Conservation (phyloP, 768 basidiomycete genomes). For the Lyophyllum decastes region DNA sequence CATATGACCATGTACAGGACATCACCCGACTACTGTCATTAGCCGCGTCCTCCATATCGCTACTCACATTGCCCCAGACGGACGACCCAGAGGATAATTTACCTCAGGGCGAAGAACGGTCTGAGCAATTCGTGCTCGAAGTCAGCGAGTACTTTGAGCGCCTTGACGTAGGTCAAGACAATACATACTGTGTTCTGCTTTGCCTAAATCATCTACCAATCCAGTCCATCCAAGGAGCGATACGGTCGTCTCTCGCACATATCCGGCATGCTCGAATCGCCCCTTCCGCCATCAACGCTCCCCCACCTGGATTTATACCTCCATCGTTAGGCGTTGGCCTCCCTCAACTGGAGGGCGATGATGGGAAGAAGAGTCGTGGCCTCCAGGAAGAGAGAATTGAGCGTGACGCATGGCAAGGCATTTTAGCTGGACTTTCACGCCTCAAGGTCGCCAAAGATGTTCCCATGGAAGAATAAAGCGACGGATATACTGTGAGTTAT, state of each 20-base stretch:
- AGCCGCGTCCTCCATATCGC: constrained; percentile 76
- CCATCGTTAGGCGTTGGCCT: constrained; percentile 79
- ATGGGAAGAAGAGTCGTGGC: constrained; percentile 50
- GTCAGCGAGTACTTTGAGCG: constrained; percentile 86
- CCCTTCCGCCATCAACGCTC: constrained; percentile 85
- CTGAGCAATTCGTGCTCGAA: constrained; percentile 83
- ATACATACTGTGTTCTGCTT: not conserved
- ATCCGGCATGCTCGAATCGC: constrained; percentile 82
- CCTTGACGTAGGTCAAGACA: constrained; percentile 57
- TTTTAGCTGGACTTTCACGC: constrained; percentile 65
- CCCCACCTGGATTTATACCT: constrained; percentile 70
- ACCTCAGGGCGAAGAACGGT: constrained; percentile 81
- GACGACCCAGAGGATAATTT: constrained; percentile 67
- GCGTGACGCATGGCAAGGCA: constrained; percentile 76
- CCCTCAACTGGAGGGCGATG: constrained; percentile 42
- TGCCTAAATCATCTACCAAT: constrained; percentile 7
- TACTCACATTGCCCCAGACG: constrained; percentile 82
- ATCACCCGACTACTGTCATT: constrained; percentile 74
- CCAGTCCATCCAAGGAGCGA: constrained; percentile 73
- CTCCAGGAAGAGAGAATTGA: constrained; percentile 79
- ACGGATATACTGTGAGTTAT: constrained; percentile 1
- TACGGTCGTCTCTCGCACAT: constrained; percentile 80
- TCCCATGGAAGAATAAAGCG: constrained; percentile 24
- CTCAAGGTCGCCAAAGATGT: constrained; percentile 49
- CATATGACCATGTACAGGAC: constrained; percentile 50